Percentiles rank a stretch among this genome's conserved stretches.
Evolutionary conservation across 2,329 filamentous ascomycete genomes (phyloP).

Genomic region (Pseudodiploospora longispora): DNA sequence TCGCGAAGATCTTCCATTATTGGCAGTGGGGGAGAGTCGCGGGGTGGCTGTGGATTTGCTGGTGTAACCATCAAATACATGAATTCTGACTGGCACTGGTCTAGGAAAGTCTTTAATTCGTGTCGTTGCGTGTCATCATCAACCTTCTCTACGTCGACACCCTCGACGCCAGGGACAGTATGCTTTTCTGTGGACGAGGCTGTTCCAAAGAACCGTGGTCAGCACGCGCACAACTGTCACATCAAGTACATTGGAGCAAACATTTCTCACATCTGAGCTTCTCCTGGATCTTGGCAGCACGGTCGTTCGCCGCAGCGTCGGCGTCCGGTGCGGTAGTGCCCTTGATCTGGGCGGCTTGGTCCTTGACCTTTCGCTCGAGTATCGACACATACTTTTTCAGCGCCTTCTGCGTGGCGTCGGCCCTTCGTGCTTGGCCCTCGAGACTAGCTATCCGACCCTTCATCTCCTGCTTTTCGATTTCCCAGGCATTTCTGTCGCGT

Average conservation of each 20-base stretch:
- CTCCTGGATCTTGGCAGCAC: slow-evolving; percentile 46
- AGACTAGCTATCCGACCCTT: slow-evolving; percentile 92
- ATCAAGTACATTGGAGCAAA: slow-evolving; percentile 2
- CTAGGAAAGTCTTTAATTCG: slow-evolving; percentile 53
- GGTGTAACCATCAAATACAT: slow-evolving; percentile 62
- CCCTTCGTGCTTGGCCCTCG: slow-evolving; percentile 80
- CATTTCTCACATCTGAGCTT: slow-evolving; percentile 41
- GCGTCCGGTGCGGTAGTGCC: slow-evolving; percentile 29
- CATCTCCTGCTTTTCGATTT: slow-evolving; percentile 99
- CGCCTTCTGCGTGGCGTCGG: slow-evolving; percentile 81
- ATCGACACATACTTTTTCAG: slow-evolving; percentile 85
- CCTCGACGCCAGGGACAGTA: slow-evolving; percentile 35
- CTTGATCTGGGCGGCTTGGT: slow-evolving; percentile 67
- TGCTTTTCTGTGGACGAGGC: slow-evolving; percentile 31
- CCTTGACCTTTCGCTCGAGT: slow-evolving; percentile 79
- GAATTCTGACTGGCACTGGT: slow-evolving; percentile 58
- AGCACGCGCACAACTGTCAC: slow-evolving; percentile 6
- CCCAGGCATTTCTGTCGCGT: slow-evolving; percentile 95
- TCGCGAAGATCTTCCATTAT: slow-evolving; percentile 53
- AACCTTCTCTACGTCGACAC: slow-evolving; percentile 36
- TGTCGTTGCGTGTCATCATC: slow-evolving; percentile 44
- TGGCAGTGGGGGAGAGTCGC: slow-evolving; percentile 52
- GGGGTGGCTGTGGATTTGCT: slow-evolving; percentile 56
- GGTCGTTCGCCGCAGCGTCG: slow-evolving; percentile 38
- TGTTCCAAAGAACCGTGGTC: slow-evolving; percentile 2